Conservation (phyloP, 2,329 filamentous ascomycete species). For the Penicillium sp. region DNA sequence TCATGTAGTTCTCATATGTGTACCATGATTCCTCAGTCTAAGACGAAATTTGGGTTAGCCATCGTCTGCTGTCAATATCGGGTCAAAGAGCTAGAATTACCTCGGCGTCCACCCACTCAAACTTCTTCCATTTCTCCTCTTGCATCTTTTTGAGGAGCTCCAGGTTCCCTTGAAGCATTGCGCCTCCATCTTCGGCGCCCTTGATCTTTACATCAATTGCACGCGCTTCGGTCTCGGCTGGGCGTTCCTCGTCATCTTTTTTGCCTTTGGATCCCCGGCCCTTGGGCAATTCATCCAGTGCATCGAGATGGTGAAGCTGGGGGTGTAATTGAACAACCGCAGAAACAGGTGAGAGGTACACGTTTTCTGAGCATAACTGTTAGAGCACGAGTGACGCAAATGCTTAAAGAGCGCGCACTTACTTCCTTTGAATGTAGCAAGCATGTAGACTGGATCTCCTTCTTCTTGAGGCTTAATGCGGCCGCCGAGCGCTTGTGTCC, state of each 20-base stretch:
- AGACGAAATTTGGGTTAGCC: constrained; percentile 15
- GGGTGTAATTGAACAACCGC: constrained; percentile 86
- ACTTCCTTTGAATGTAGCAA: constrained; percentile 87
- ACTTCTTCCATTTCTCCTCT: constrained; percentile 74
- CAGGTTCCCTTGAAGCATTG: constrained; percentile 68
- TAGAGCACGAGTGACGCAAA: constrained; percentile 7
- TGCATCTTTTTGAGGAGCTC: constrained; percentile 73
- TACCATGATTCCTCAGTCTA: constrained; percentile 68
- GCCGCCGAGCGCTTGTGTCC: constrained; percentile 81
- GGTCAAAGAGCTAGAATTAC: constrained; percentile 19
- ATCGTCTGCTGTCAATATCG: neutral
- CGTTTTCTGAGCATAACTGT: constrained; percentile 58
- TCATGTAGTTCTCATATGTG: constrained; percentile 71
- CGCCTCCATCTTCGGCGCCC: constrained; percentile 66
- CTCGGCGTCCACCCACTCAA: constrained; percentile 61
- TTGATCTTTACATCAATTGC: constrained; percentile 88
- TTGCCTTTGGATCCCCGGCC: constrained; percentile 34
- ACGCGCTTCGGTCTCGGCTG: constrained; percentile 57
- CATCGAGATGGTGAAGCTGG: constrained; percentile 90
- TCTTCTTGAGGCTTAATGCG: constrained; percentile 68
- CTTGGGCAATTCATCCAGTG: constrained; percentile 64
- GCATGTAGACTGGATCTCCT: constrained; percentile 76
- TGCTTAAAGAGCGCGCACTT: constrained; percentile 33
- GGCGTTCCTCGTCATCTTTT: constrained; percentile 47
- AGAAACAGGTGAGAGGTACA: constrained; percentile 81